Conservation (phyloP, 306 rosid species). For the Acmispon strigosus region DNA sequence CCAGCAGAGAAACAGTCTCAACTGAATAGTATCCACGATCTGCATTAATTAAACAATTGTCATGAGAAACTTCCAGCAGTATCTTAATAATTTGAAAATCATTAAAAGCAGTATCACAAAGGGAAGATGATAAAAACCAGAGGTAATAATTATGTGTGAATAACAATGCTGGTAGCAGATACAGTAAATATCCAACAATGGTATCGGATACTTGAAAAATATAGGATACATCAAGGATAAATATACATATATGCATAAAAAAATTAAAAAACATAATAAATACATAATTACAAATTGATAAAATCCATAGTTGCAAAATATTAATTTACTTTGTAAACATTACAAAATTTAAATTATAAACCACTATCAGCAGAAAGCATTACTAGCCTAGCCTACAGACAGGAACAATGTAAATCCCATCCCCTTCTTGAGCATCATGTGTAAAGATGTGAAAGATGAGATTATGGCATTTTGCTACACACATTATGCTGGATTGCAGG, state of each 20-base stretch:
- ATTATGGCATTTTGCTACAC: background rate
- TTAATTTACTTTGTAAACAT: background rate
- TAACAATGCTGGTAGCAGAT: no score
- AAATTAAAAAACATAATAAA: background rate
- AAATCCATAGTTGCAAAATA: background rate
- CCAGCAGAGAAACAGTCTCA: slow-evolving; percentile 94
- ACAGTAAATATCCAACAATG: background rate
- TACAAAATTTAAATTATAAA: background rate
- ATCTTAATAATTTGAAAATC: background rate
- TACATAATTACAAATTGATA: background rate
- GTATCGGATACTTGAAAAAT: background rate
- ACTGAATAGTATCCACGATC: slow-evolving; percentile 75
- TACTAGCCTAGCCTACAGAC: background rate
- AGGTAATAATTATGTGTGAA: background rate
- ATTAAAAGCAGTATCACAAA: background rate
- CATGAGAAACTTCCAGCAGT: slow-evolving; percentile 16
- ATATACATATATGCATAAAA: background rate
- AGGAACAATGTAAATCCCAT: background rate
- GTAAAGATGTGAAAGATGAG: background rate
- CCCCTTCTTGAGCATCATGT: background rate
- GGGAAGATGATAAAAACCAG: background rate
- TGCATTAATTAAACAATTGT: slow-evolving; percentile 32
- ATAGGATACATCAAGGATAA: background rate
- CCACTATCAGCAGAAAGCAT: background rate
- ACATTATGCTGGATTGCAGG: background rate